Conservation (phyloP, 768 basidiomycete species). For the Daedaleopsis nitida region DNA sequence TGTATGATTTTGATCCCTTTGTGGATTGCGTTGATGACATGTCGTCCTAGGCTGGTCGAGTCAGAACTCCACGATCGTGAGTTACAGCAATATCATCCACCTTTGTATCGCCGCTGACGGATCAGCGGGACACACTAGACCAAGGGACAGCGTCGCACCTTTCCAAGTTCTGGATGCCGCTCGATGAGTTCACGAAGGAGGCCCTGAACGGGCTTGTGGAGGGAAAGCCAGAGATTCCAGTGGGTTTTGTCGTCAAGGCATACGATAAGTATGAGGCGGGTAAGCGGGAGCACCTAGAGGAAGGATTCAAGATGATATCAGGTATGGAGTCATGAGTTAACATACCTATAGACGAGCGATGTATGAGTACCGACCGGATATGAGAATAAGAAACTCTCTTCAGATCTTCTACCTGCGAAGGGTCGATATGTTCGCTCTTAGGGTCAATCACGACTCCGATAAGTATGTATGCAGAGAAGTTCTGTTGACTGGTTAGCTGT, state of each 20-base stretch:
- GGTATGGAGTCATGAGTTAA: too few relatives aligned
- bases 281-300: conserved; percentile 26
- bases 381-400: too few relatives aligned
- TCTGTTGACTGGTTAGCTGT: too few relatives aligned
- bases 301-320: conserved; percentile 4
- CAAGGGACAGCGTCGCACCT: conserved; percentile 51
- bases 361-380: too few relatives aligned
- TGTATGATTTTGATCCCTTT: not conserved
- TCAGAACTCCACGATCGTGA: conserved; percentile 63
- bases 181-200: conserved; percentile 46
- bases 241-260: conserved; percentile 21
- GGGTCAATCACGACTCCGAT: too few relatives aligned
- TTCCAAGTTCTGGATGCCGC: conserved; percentile 57
- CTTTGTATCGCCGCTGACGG: not conserved
- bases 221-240: conserved; percentile 35
- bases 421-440: too few relatives aligned
- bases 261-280: conserved; percentile 33
- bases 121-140: conserved; percentile 33
- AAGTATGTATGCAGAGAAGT: too few relatives aligned
- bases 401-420: too few relatives aligned
- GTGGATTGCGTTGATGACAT: too few relatives aligned
- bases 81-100: conserved; percentile 12
- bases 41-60: conserved; percentile 49
- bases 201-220: conserved; percentile 41
- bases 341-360: too few relatives aligned